Evolutionary conservation across 129 eudicot genomes (phyloP), one percentile per base, ranked within the genome.

Genomic region (Logfia minima): DNA sequence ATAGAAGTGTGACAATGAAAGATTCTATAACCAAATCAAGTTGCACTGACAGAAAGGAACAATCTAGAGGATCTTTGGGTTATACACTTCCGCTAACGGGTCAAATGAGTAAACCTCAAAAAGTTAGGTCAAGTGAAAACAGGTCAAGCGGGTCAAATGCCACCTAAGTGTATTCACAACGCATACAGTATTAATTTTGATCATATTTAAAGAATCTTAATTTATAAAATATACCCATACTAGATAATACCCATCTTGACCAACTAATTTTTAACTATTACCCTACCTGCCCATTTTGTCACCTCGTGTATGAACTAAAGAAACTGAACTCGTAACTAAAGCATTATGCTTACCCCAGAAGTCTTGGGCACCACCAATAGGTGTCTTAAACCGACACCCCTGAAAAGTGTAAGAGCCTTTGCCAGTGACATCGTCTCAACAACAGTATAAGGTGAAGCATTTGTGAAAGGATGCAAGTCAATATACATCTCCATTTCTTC

Each of bases 351-450:
- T 89, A 93, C 98, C 72, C 87, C 88, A 8, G 97, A 74, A 56
- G 81, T 74, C 82, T 86, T 93, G 72, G 98, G 96, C n/a, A 89
- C 84, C 69, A 93, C 97, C 29, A 89, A 70, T 66, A 93, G 59
- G 78, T 93, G 98, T 86, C 98, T 86, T 73, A 93, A 80, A 73
- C 98, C 97, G 52, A 93, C 92, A 77, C 90, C 91, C 35, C 98
- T 84, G 79, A 93, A 91, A 77, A 93, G 96, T 4, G 89, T 73
- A 34, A 87, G 89, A 11, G 98, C 98, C 86, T 93, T 93, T 6
- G 97, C 98, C 9, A 93, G 34, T 21, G 98, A 93, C 97, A 93
- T 91, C 7, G 96, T 87, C 86, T 93, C 98, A 37, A 90, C 93
- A 72, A 93, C 97, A 31, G 96, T 89, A 68, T 85, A 93, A 0